Base-by-base conservation (phyloP, 1,139 yeast genomes). In the Candida sp. region DNA sequence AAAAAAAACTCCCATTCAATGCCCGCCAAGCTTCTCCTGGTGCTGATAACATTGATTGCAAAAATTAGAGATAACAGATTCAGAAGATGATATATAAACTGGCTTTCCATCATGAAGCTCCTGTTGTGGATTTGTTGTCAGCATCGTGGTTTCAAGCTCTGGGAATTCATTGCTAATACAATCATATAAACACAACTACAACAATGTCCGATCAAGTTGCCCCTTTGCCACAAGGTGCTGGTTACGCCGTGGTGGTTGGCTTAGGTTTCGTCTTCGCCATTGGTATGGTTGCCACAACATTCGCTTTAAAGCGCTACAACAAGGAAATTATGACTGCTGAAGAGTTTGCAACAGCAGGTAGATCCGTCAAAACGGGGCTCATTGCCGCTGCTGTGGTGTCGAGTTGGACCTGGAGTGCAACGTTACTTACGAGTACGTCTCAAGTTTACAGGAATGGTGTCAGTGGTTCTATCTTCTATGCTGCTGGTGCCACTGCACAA, bases 361-460 rank as follows among this genome's bases (percentile, higher is more conserved):
- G 97, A 67, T 77, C 89, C 3, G 96, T 91, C 42, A 88, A 87
- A 57, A 85, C 92, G 0, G 94, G 93, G 44, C 73, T 91, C 57
- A 88, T 90, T 56, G 85, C 94, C 9, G 85, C 96, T 7, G 96
- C 96, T 7, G 96, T 91, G 37, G 96, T 90, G 7, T 85, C 92
- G 25, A 86, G 94, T 8, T 92, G 97, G 97, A 91, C 97, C 4
- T 91, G 97, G 97, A 92, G 94, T 43, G 94, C 96, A 2, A 90
- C 96, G 1, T 71, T 90, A 45, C 77, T 90, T 33, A 88, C 89
- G 33, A 85, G 92, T 1, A 83, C 93, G 26, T 70, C 93, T n/a
- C 90, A 87, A 66, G 90, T 89, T 23, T 89, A 88, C 68, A 78
- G 80, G 51, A 84, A 88, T 58, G 97, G 97, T 61, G 81, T 91